Base-by-base conservation (phyloP, 352 stramenopile genomes). In the Phytophthora fragariaefolia region DNA sequence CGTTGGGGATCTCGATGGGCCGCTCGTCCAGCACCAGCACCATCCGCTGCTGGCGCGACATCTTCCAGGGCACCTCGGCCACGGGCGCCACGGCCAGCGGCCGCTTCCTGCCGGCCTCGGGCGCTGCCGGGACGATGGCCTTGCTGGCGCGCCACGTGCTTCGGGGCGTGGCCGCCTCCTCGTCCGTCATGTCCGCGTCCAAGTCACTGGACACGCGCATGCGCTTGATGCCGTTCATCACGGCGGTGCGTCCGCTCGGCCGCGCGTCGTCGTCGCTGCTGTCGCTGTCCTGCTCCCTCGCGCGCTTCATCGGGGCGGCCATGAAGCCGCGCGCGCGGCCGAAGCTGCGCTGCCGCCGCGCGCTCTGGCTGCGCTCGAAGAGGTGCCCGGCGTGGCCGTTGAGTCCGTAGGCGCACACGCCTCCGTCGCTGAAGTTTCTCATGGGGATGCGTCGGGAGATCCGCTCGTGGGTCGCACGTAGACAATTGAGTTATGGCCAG, bases 191-290 rank as follows among this genome's bases (percentile, higher is more conserved):
- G 5, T 60, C 50, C 23, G 69, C 66, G 28, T 75, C 63, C 20
- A 60, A 56, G 40, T 63, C 58, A 40, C 32, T 59, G 4, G 82
- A 75, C 34, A 93, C 65, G 9, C 85, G 83, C 78, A 93, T 81
- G 42, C 85, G 82, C 60, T 92, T 93, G 36, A 93, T 52, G 1
- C 83, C 72, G n/a, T 89, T 72, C 34, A 91, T 43, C n/a, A 91
- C 63, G 1, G 69, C 53, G 46, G 59, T 63, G 0, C 58, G 48
- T 8, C 58, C 23, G 53, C 55, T 43, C 24, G 50, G 45, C 17
- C 57, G 56, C 10, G 38, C 24, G 9, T 63, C 53, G 17, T 59
- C 58, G 23, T 76, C 58, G 27, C 47, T 56, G 20, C 61, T 53
- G 43, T 51, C 40, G 34, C 23, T 73, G 34, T 69, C 51, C 32